Evolutionary conservation across 441 rosid species (phyloP), one percentile per base, ranked within the genome.

Genomic region (Populus hybrid): DNA sequence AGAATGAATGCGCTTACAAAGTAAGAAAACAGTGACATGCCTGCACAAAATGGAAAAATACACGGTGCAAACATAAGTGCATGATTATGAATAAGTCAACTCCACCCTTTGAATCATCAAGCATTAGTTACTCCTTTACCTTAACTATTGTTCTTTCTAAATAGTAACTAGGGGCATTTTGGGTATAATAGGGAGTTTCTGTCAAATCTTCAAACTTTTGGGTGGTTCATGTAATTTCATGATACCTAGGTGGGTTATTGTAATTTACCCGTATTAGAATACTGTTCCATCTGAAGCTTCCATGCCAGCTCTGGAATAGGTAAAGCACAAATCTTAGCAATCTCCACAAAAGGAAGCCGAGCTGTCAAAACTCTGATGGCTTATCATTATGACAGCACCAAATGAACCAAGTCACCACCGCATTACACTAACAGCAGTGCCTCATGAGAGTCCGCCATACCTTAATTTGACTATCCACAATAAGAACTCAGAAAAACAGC

Each of bases 401-500:
- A 42, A 57, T 23, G 67, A 59, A 59, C 24, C 10, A 32, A 72
- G 32, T 32, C 35, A 72, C 32, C 38, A 18, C 21, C 42, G 34
- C 23, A 21, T 71, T 71, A 71, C 11, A 74, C 50, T 24, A 65
- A 73, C 12, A 64, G 20, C n/a, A 63, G 46, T 34, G 42, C 21
- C 21, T 21, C 50, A 74, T 16, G 34, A 11, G 18, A 74, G 35
- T 68, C 66, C 32, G 16, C 50, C 67, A n/a, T 21, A 2, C 65
- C 59, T 74, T 38, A 26, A 34, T 61, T 34, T 59, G 64, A 61
- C 71, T 34, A 40, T 24, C 77, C 70, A 74, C 38, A 38, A 50
- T 18, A 8, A 40, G 10, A 18, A 38, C 10, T 30, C 21, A 24
- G 34, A 65, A 66, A 30, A 73, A 73, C 10, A 34, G 36, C 24